These are phyloP conservation scores for Eurotiales sp. DNA, from an alignment of 2,329 filamentous ascomycete species.

Conservation along the genomic window DNA sequence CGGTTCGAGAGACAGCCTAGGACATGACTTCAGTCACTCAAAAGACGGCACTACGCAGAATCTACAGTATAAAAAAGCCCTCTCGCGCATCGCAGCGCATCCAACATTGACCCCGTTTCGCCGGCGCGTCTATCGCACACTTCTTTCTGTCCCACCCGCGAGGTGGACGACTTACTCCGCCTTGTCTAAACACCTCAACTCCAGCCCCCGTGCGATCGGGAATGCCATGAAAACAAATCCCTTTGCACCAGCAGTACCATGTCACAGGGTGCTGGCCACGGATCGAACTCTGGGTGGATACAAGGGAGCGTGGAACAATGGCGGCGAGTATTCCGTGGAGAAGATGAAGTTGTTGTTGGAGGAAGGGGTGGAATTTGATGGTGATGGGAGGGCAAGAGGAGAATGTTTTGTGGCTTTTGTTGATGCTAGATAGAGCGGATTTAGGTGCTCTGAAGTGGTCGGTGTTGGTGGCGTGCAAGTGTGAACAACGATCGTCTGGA, in stretches of 20 bases:
- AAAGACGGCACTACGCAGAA: not conserved
- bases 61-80: conserved; percentile 18
- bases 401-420: conserved; percentile 32
- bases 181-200: conserved; percentile 63
- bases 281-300: conserved; percentile 58
- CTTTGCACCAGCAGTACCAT: conserved; percentile 77
- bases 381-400: conserved; percentile 36
- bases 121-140: conserved; percentile 60
- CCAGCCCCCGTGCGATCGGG: conserved; percentile 72
- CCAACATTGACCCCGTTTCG: conserved; percentile 50
- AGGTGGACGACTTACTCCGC: conserved; percentile 74
- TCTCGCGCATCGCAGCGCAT: conserved; percentile 42
- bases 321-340: conserved; percentile 39
- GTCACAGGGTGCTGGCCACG: conserved; percentile 74
- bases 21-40: not conserved
- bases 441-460: no score
- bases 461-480: no score
- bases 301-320: conserved; percentile 47
- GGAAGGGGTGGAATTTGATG: conserved; percentile 45
- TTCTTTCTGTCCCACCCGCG: conserved; percentile 74
- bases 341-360: conserved; percentile 40
- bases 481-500: no score
- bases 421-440: no score
- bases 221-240: conserved; percentile 74
- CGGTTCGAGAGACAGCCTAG: not conserved